These are phyloP conservation scores for Crithidia fasciculata DNA, from an alignment of 208 protist genomes.

Conservation along the genomic window DNA sequence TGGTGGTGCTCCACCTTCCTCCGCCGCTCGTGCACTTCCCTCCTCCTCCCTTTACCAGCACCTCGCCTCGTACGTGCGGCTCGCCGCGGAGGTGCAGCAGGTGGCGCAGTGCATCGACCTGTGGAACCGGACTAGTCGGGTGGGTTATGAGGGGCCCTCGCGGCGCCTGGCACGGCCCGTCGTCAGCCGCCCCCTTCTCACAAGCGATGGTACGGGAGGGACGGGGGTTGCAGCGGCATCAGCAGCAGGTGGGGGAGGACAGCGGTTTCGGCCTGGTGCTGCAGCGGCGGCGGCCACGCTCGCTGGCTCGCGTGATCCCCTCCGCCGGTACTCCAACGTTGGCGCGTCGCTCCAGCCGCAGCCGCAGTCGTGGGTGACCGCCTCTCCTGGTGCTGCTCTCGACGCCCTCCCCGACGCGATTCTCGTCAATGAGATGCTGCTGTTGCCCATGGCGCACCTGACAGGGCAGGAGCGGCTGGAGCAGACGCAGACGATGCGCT, in stretches of 20 bases:
- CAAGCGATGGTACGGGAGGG: no score
- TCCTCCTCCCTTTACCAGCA: slow-evolving; percentile 28
- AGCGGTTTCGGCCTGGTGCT: no score
- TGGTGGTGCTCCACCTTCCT: not conserved
- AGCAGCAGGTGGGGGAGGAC: not conserved
- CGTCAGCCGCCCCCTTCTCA: no score
- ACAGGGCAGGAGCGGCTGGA: slow-evolving; percentile 30
- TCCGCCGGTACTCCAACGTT: slow-evolving; percentile 7
- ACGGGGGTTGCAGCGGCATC: not conserved
- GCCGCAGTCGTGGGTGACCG: slow-evolving; percentile 15
- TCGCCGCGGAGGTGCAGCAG: slow-evolving; percentile 41
- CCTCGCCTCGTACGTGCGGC: slow-evolving; percentile 33
- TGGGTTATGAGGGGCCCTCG: no score
- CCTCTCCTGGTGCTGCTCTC: slow-evolving; percentile 11
- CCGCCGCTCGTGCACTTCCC: not conserved
- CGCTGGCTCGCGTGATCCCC: not conserved
- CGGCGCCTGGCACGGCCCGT: no score
- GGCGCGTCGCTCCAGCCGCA: slow-evolving; percentile 9
- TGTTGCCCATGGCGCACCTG: slow-evolving; percentile 42
- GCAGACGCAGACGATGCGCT: slow-evolving; percentile 28
- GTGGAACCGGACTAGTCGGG: slow-evolving; percentile 29
- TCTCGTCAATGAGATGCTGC: slow-evolving; percentile 40
- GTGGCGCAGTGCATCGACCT: slow-evolving; percentile 45
- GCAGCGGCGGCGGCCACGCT: not conserved
- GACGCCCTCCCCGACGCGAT: slow-evolving; percentile 35